Conservation (phyloP, 2,329 filamentous ascomycete genomes). For the Fusarium siculi region DNA sequence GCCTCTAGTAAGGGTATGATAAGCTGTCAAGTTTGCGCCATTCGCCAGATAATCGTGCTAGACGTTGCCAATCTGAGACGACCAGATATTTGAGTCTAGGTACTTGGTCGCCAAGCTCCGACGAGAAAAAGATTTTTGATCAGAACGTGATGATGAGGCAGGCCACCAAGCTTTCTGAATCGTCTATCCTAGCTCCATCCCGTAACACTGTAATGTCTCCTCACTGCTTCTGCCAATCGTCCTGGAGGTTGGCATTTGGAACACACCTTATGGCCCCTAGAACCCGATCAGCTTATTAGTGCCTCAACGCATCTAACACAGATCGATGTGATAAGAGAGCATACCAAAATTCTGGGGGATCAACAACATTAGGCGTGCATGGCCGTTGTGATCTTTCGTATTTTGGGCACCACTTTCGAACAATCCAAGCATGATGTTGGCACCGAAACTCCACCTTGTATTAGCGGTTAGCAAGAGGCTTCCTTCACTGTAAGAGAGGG, state of each 20-base stretch:
- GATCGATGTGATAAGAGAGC: background rate
- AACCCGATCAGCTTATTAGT: slow-evolving; percentile 2
- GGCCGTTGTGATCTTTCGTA: slow-evolving; percentile 40
- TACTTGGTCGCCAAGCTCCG: background rate
- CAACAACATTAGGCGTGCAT: slow-evolving; percentile 38
- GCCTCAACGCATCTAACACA: background rate
- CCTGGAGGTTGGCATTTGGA: slow-evolving; percentile 37
- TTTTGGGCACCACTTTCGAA: slow-evolving; percentile 38
- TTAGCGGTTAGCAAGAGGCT: background rate
- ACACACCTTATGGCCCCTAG: slow-evolving; percentile 32
- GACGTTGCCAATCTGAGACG: background rate
- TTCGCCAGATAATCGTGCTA: background rate
- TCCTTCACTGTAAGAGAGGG: background rate
- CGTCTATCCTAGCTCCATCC: background rate
- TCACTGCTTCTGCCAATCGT: slow-evolving; percentile 33
- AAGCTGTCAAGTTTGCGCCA: background rate
- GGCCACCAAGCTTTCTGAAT: background rate
- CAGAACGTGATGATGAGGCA: background rate
- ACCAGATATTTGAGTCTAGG: background rate
- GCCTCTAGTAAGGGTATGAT: slow-evolving; percentile 13
- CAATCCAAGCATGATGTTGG: slow-evolving; percentile 40
- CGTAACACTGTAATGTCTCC: slow-evolving; percentile 25
- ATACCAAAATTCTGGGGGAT: slow-evolving; percentile 41
- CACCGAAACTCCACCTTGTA: slow-evolving; percentile 41
- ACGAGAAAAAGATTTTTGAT: background rate